A percentile compares a stretch with the other conserved stretches of the same genome.
These are phyloP conservation scores for Dispira simplex DNA, from an alignment of 192 early-diverging fungal genomes.

Conservation along the genomic window DNA sequence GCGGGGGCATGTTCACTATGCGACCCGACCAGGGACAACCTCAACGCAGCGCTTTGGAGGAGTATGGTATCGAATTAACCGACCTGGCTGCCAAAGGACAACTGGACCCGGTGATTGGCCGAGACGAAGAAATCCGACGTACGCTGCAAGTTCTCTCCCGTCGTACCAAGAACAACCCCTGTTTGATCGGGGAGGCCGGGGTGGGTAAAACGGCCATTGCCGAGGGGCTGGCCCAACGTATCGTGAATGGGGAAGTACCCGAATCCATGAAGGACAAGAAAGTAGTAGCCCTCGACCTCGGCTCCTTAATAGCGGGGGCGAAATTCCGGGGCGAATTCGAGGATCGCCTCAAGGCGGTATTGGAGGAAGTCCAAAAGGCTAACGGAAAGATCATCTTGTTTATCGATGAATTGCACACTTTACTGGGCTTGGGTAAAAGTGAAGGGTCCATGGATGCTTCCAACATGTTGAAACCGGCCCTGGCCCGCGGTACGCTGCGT, in stretches of 20 bases:
- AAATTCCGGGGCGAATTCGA: slow-evolving; percentile 98
- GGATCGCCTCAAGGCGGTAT: slow-evolving; percentile 88
- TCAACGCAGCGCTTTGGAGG: slow-evolving; percentile 24
- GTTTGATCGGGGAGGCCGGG: slow-evolving; percentile 69
- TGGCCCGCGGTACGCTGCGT: slow-evolving; percentile 90
- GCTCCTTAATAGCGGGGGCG: slow-evolving; percentile 75
- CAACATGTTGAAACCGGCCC: slow-evolving; percentile 95
- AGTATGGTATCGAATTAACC: slow-evolving; percentile 88
- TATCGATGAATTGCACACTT: slow-evolving; percentile 94
- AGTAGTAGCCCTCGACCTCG: slow-evolving; percentile 58
- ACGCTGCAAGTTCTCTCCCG: slow-evolving; percentile 86
- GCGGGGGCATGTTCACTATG: slow-evolving; percentile 5
- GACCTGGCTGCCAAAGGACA: slow-evolving; percentile 71
- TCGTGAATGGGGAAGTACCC: slow-evolving; percentile 87
- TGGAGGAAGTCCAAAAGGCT: slow-evolving; percentile 89
- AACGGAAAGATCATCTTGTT: slow-evolving; percentile 85
- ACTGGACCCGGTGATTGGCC: slow-evolving; percentile 92
- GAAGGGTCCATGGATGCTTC: slow-evolving; percentile 94
- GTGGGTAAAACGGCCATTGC: slow-evolving; percentile 70
- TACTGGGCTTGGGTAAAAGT: slow-evolving; percentile 71
- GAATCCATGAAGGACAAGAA: slow-evolving; percentile 55
- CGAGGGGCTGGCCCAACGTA: slow-evolving; percentile 90
- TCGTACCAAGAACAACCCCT: slow-evolving; percentile 84
- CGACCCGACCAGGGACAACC: neutral
- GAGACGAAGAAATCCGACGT: slow-evolving; percentile 91